Evolutionary conservation across 768 basidiomycete genomes (phyloP).

Genomic region (Sarcomyxa edulis): DNA sequence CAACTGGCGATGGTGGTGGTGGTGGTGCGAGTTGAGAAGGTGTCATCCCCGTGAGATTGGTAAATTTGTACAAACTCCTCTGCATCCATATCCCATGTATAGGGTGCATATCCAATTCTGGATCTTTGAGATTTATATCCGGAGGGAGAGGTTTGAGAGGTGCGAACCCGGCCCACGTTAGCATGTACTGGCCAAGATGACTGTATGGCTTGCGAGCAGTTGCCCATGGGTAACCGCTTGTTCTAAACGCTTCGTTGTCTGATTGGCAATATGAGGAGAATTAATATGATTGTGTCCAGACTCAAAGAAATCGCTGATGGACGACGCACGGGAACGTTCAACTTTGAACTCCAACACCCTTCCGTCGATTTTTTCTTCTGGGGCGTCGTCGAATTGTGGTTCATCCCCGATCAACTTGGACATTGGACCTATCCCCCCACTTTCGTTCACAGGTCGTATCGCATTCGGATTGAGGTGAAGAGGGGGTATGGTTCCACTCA

Average conservation of each 20-base stretch:
- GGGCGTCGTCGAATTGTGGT: constrained; percentile 7
- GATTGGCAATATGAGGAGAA: not conserved
- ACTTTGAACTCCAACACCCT: constrained; percentile 7
- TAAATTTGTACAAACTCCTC: too few relatives aligned
- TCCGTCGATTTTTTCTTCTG: constrained; percentile 1
- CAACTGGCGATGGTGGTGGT: too few relatives aligned
- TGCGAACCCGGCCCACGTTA: constrained; percentile 11
- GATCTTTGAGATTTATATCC: too few relatives aligned
- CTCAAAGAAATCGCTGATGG: not conserved
- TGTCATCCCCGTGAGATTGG: too few relatives aligned
- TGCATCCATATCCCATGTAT: too few relatives aligned
- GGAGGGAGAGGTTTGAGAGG: constrained; percentile 2
- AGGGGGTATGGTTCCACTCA: constrained; percentile 9
- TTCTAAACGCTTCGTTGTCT: not conserved
- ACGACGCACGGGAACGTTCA: constrained; percentile 7
- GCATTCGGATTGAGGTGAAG: not conserved
- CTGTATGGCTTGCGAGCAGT: constrained; percentile 2
- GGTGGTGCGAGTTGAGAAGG: too few relatives aligned
- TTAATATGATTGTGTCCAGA: not conserved
- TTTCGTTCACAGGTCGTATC: constrained; percentile 1
- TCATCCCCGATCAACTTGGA: constrained; percentile 1
- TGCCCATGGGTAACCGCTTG: not conserved
- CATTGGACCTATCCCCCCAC: too few relatives aligned
- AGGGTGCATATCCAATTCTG: too few relatives aligned
- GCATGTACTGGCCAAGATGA: constrained; percentile 8